phyloP scores from a whole-genome alignment of 2,329 filamentous ascomycete genomes.

The Capronia coronata region DNA sequence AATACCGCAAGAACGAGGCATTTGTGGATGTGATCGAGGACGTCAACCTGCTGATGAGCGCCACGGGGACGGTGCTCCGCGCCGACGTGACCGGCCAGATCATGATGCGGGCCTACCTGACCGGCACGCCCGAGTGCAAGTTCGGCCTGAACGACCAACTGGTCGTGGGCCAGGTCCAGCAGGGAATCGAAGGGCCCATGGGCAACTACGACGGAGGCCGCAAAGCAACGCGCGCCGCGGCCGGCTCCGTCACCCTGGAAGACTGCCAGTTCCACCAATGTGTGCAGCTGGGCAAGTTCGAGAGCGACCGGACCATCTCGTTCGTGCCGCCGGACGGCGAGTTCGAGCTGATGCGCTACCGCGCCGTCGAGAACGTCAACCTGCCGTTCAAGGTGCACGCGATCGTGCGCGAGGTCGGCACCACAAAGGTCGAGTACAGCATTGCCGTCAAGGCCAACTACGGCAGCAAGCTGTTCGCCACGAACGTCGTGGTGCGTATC shows the following conservation, averaged over 20 bases:
- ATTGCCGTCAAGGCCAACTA: conserved; percentile 97
- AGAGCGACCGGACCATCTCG: conserved; percentile 91
- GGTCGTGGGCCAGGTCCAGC: conserved; percentile 71
- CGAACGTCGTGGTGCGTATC: conserved; percentile 89
- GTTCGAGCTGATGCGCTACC: conserved; percentile 98
- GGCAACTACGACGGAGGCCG: conserved; percentile 62
- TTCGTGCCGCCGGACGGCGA: conserved; percentile 96
- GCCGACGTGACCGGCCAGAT: conserved; percentile 97
- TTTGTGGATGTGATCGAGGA: conserved; percentile 99
- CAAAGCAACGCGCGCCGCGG: conserved; percentile 90
- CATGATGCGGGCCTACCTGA: conserved; percentile 95
- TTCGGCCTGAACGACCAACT: conserved; percentile 95
- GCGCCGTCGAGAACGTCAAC: conserved; percentile 97
- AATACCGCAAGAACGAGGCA: conserved; percentile 98
- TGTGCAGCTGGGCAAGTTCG: conserved; percentile 94
- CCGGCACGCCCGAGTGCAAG: conserved; percentile 96
- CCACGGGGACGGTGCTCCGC: conserved; percentile 85
- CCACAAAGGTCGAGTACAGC: conserved; percentile 97
- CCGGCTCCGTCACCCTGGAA: conserved; percentile 89
- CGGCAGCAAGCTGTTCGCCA: conserved; percentile 90
- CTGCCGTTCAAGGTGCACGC: conserved; percentile 97
- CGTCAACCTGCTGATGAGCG: conserved; percentile 98
- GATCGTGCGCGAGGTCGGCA: conserved; percentile 95
- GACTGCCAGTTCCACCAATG: conserved; percentile 99
- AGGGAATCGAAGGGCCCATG: conserved; percentile 67